Percentiles rank a stretch among this genome's conserved stretches.
phyloP scores from a whole-genome alignment of 1,139 yeast genomes.

The Groenewaldozyma auringiensis region DNA sequence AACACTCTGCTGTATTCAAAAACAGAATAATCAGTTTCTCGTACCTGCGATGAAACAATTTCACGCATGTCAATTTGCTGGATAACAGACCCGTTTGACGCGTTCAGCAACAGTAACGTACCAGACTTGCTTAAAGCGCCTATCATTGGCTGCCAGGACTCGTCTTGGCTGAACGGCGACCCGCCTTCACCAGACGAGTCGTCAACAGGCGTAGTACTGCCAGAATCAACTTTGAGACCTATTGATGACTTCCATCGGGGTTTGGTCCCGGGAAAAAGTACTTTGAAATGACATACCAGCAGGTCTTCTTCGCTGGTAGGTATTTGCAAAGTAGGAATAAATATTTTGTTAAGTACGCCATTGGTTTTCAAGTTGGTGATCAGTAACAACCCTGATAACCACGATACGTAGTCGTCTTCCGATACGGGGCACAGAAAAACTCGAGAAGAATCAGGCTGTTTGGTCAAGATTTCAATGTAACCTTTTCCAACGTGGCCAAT shows the following conservation, averaged over 20 bases:
- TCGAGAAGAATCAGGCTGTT: slow-evolving; percentile 14
- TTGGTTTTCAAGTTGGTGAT: slow-evolving; percentile 22
- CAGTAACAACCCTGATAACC: slow-evolving; percentile 20
- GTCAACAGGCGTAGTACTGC: not conserved
- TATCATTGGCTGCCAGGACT: slow-evolving; percentile 71
- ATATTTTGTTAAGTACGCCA: slow-evolving; percentile 20
- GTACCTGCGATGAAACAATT: slow-evolving; percentile 56
- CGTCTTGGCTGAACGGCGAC: slow-evolving; percentile 27
- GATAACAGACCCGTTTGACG: slow-evolving; percentile 58
- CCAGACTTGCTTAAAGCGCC: slow-evolving; percentile 69
- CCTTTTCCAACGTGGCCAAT: slow-evolving; percentile 17
- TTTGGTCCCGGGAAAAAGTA: slow-evolving; percentile 21
- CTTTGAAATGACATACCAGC: slow-evolving; percentile 26
- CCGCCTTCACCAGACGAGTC: not conserved
- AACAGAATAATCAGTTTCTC: slow-evolving; percentile 61
- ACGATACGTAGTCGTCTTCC: slow-evolving; percentile 19
- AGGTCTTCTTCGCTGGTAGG: slow-evolving; percentile 14
- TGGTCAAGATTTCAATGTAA: slow-evolving; percentile 19
- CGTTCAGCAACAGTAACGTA: slow-evolving; percentile 51
- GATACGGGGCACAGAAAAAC: slow-evolving; percentile 18
- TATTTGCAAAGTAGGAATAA: slow-evolving; percentile 15
- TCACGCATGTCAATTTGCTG: slow-evolving; percentile 53
- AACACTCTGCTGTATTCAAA: slow-evolving; percentile 50
- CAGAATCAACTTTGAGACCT: not conserved
- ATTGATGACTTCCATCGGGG: slow-evolving; percentile 1